Evolutionary conservation across 441 rosid genomes (phyloP).

Genomic region (Mallotus japonicus): DNA sequence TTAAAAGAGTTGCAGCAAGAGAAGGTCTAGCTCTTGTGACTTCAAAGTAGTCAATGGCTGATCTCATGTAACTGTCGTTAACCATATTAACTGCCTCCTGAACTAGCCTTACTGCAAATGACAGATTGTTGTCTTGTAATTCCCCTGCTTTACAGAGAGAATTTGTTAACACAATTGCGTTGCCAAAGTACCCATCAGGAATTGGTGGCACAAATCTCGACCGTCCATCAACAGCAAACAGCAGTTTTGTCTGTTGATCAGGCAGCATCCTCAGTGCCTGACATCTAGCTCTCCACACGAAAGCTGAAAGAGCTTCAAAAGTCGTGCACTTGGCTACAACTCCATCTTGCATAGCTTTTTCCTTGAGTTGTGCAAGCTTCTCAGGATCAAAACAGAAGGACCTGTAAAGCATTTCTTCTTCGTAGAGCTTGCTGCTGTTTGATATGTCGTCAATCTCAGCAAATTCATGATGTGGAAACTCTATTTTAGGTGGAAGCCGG

Average conservation of each 20-base stretch:
- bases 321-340: constrained; percentile 51
- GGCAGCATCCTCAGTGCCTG: constrained; percentile 56
- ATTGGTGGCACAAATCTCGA: constrained; percentile 57
- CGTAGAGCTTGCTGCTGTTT: constrained; percentile 46
- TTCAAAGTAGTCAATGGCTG: constrained; percentile 87
- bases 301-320: constrained; percentile 68
- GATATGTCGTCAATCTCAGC: constrained; percentile 66
- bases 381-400: constrained; percentile 61
- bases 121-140: constrained; percentile 45
- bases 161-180: constrained; percentile 66
- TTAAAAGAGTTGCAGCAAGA: constrained; percentile 59
- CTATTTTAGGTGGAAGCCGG: constrained; percentile 48
- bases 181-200: constrained; percentile 69
- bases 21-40: constrained; percentile 75
- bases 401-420: constrained; percentile 53
- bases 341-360: constrained; percentile 43
- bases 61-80: constrained; percentile 67
- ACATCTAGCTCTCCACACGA: constrained; percentile 75
- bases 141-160: constrained; percentile 64
- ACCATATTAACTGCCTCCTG: constrained; percentile 61
- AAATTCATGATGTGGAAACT: constrained; percentile 66
- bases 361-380: constrained; percentile 56
- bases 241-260: constrained; percentile 65
- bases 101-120: constrained; percentile 51
- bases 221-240: constrained; percentile 82